Evolutionary conservation across 1,284 basidiomycete species (phyloP).

Genomic region (Boletus albobrunnescens): DNA sequence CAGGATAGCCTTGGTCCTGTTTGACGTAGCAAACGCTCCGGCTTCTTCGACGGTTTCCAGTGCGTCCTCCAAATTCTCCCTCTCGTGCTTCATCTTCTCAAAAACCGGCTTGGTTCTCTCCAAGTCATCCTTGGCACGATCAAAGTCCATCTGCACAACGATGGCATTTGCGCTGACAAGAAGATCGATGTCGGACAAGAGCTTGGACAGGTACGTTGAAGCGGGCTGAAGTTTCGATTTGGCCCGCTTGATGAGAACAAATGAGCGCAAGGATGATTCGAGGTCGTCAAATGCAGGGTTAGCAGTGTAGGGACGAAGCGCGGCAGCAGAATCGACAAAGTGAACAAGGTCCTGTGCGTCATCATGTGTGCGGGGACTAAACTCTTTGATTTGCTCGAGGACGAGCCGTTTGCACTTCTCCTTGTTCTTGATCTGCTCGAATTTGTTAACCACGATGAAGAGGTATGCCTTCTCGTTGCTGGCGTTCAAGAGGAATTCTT

Average conservation of each 20-base stretch:
- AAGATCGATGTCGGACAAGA: conserved; percentile 86
- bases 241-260: conserved; percentile 91
- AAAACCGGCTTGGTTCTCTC: conserved; percentile 75
- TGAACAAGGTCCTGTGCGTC: conserved; percentile 94
- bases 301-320: conserved; percentile 59
- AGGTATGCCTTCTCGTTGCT: conserved; percentile 97
- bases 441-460: conserved; percentile 99
- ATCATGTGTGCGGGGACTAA: conserved; percentile 89
- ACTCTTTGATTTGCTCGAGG: conserved; percentile 90
- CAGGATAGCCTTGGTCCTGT: conserved; percentile 60
- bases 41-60: conserved; percentile 82
- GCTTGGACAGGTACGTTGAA: conserved; percentile 88
- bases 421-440: conserved; percentile 93
- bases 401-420: conserved; percentile 87
- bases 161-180: conserved; percentile 85
- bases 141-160: conserved; percentile 79
- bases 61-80: conserved; percentile 73
- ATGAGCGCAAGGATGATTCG: conserved; percentile 90
- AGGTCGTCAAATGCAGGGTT: conserved; percentile 81
- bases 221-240: conserved; percentile 96
- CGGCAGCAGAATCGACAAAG: conserved; percentile 89
- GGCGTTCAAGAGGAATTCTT: conserved; percentile 92
- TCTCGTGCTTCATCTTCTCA: conserved; percentile 78
- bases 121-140: conserved; percentile 71
- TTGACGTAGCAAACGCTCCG: conserved; percentile 55